Evolutionary conservation across 2,329 filamentous ascomycete species (phyloP).

Genomic region (Penicillium capsulatum): DNA sequence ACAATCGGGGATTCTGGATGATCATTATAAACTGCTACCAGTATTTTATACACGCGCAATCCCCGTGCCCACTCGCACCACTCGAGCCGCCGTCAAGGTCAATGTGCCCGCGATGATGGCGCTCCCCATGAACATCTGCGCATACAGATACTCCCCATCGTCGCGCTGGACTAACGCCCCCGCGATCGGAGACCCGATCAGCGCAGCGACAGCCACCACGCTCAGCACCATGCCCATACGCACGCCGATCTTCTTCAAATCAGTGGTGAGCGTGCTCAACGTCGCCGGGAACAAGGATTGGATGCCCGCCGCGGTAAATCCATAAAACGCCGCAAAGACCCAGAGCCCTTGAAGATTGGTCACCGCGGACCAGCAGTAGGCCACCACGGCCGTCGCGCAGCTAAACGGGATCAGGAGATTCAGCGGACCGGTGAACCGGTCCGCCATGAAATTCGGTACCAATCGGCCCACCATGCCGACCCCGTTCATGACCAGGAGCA

Average conservation of each 20-base stretch:
- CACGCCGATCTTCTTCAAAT: conserved; percentile 52
- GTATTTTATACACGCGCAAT: conserved; percentile 23
- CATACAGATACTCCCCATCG: conserved; percentile 47
- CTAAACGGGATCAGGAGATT: conserved; percentile 57
- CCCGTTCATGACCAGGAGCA: conserved; percentile 63
- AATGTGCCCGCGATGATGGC: conserved; percentile 43
- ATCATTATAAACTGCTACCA: background rate
- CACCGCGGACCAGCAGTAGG: conserved; percentile 59
- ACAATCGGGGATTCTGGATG: background rate
- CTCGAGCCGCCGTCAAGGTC: conserved; percentile 42
- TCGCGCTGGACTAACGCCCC: conserved; percentile 49
- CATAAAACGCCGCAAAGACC: conserved; percentile 60
- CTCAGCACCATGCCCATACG: conserved; percentile 56
- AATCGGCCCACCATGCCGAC: conserved; percentile 57
- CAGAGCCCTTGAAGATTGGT: conserved; percentile 51
- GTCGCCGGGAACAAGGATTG: conserved; percentile 64
- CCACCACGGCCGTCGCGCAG: conserved; percentile 40
- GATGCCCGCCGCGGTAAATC: conserved; percentile 59
- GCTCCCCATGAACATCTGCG: conserved; percentile 50
- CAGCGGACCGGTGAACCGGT: conserved; percentile 54
- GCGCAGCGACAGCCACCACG: conserved; percentile 50
- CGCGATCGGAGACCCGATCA: conserved; percentile 54
- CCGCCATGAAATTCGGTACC: conserved; percentile 56
- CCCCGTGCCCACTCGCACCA: conserved; percentile 30
- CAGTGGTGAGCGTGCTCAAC: conserved; percentile 52